phyloP scores from a whole-genome alignment of 768 basidiomycete genomes.

The Botryobasidium botryosum region DNA sequence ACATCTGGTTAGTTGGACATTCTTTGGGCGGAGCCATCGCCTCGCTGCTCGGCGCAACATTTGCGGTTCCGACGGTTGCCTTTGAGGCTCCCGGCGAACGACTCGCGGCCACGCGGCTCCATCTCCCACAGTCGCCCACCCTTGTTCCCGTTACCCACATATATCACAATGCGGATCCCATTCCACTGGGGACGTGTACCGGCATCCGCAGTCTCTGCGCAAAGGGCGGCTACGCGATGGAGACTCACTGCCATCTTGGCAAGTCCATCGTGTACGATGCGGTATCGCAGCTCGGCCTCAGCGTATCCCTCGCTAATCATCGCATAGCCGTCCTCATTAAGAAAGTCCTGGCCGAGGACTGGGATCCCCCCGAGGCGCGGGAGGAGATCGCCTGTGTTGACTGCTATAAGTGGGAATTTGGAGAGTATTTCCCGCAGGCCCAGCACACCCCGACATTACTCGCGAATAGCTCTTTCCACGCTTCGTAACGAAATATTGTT shows the following conservation, averaged over 20 bases:
- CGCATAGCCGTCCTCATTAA: background rate
- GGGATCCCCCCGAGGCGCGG: conserved; percentile 1
- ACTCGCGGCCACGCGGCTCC: conserved; percentile 46
- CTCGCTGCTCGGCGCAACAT: conserved; percentile 43
- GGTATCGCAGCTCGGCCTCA: conserved; percentile 39
- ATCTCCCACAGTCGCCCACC: conserved; percentile 32
- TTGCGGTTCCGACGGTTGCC: conserved; percentile 45
- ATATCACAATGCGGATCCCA: conserved; percentile 87
- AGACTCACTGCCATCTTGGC: conserved; percentile 73
- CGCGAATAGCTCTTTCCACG: background rate
- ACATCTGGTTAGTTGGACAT: conserved; percentile 48
- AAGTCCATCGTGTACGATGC: conserved; percentile 73
- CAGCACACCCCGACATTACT: conserved; percentile 2
- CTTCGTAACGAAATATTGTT: too few species aligned
- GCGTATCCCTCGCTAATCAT: background rate
- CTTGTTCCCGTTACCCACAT: conserved; percentile 31
- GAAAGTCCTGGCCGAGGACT: background rate
- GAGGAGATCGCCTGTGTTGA: background rate
- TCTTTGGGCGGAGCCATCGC: conserved; percentile 50
- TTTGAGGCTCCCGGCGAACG: conserved; percentile 52
- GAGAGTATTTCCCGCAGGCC: background rate
- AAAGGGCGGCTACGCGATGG: conserved; percentile 73
- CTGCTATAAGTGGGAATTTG: background rate
- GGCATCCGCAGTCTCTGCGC: conserved; percentile 64
- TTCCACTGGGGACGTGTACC: conserved; percentile 70